phyloP scores from a whole-genome alignment of 805 yeast genomes.

The Alloascoidea africana region DNA sequence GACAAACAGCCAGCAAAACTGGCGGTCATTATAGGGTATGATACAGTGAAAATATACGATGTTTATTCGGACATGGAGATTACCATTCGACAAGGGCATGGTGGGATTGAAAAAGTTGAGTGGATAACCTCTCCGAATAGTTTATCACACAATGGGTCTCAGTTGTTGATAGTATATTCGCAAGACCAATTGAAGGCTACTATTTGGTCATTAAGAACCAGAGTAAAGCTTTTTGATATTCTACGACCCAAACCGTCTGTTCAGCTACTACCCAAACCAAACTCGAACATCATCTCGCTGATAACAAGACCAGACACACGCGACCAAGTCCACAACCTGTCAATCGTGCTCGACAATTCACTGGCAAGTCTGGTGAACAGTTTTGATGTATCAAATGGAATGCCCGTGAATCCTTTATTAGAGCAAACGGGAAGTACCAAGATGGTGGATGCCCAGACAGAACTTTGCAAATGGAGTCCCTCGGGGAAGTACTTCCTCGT shows the following conservation, averaged over 20 bases:
- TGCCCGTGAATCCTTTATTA: no score
- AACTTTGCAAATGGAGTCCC: neutral
- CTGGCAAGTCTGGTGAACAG: neutral
- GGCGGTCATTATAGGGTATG: neutral
- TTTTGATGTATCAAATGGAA: neutral
- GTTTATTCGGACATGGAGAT: neutral
- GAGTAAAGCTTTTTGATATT: neutral
- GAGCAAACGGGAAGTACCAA: no score
- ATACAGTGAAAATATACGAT: neutral
- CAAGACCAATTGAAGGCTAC: neutral
- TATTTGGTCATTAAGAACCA: neutral
- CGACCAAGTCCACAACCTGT: neutral
- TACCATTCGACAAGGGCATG: neutral
- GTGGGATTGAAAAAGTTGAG: neutral
- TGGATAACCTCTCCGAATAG: neutral
- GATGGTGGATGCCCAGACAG: neutral
- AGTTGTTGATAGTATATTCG: neutral
- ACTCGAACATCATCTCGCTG: neutral
- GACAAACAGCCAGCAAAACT: neutral
- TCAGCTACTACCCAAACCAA: neutral
- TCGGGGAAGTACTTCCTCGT: neutral
- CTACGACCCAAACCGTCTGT: neutral
- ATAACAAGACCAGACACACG: conserved; percentile 1
- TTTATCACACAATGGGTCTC: neutral
- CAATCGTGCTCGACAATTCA: neutral